Evolutionary conservation across 2,329 filamentous ascomycete genomes (phyloP), one percentile per base, ranked within the genome.

Genomic region (Colletotrichum lini): DNA sequence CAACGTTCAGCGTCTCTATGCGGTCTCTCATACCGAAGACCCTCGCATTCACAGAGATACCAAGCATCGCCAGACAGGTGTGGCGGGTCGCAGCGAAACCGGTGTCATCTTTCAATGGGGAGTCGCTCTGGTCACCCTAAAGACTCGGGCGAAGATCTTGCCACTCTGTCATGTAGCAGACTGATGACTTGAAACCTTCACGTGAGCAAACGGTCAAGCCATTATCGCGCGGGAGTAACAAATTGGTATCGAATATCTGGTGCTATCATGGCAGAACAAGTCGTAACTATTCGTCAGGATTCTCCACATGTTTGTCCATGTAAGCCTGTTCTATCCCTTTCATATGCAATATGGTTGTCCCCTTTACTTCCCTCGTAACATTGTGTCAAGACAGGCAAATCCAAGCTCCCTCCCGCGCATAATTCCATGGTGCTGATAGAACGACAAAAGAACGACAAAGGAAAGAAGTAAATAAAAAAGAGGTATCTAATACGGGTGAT

Each of bases 401-500:
- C 42, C 12, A 10, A 49, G 18, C 42, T 5, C 54, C 40, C 30
- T 5, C 26, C 38, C 50, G 40, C n/a, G 52, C 57, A 59, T 49
- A 40, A 21, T 57, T 42, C 47, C 23, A 21, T n/a, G 10, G 44
- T 62, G 50, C 18, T 47, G 15, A 18, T 53, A 58, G 30, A 44
- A 26, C 18, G 44, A 44, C n/a, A 45, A 38, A 42, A 58, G 30
- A 44, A 26, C 18, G 44, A 44, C 16, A 45, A 38, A 42, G 12
- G 54, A 13, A 58, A 12, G 21, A 18, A 68, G 30, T 50, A 15
- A 7, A 10, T 26, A 61, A 35, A 26, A 58, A 15, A 67, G 65
- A 67, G 65, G 42, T 56, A 67, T 63, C 65, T 52, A 42, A 9
- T 30, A 42, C 26, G 35, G 35, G 16, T 12, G 52, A 59, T 13